Evolutionary conservation across 345 rosid genomes (phyloP), one percentile per base, ranked within the genome.

Genomic region (Gossypium bickii): DNA sequence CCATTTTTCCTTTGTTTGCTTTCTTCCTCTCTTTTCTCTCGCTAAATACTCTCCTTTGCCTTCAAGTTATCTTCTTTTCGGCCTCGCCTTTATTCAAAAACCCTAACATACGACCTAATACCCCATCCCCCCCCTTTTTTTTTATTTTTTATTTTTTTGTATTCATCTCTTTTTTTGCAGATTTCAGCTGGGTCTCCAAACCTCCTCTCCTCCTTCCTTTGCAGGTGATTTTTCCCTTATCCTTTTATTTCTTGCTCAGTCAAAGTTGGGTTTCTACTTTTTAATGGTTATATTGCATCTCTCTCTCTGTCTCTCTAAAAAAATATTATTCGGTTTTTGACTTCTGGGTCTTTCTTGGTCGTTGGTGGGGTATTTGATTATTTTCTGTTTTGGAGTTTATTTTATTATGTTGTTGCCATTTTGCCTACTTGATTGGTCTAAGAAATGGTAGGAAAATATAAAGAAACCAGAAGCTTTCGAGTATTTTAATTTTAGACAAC

Each of bases 201-300:
- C 16, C 53, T 44, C 18, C 53, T 57, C 51, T 64, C 56, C 61
- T 62, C 70, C 47, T 72, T 70, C 41, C 53, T 22, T 49, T 73
- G 51, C 49, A 63, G 87, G 89, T 84, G 81, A 84, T 29, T 83
- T 79, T 74, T 63, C 47, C 68, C 25, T 48, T 48, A 20, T 71
- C 52, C 9, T 9, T 52, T 56, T 59, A 25, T 77, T 67, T 78
- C 75, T 74, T 62, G 12, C 43, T 63, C 64, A 79, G 85, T 83
- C 88, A 79, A 82, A 86, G 79, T 75, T 63, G 81, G 89, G 82
- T 80, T 78, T 80, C 38, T 29, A 29, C 38, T 20, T 22, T 80
- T 81, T 56, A 11, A 8, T 44, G 24, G 17, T 52, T 52, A 17
- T 44, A 41, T 29, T 29, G 38, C 38, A 29, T 29, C 38, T 29